Evolutionary conservation across 129 eudicot genomes (phyloP), one percentile per base, ranked within the genome.

Genomic region (Lactuca saligna): DNA sequence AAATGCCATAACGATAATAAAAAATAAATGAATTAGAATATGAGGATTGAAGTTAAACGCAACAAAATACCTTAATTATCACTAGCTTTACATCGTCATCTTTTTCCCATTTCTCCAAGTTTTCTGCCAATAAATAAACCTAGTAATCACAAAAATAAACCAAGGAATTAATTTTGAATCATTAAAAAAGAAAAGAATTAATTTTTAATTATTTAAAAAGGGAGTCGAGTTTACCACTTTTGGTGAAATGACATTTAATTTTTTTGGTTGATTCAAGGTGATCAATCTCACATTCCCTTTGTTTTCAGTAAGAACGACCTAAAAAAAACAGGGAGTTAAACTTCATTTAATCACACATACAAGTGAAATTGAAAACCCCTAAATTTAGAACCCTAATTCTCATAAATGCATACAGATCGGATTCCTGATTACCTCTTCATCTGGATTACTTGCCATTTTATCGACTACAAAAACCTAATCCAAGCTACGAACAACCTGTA

Each of bases 241-340:
- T 8, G 85, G 54, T 25, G 93, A 81, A 58, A 94, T 87, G 65
- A 90, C 93, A 69, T 94, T 94, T 66, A 94, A 75, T 59, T 87
- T 93, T 17, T 84, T 90, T 64, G 99, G 99, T 57, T 82, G 84
- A 79, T 94, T 94, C 75, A 94, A 84, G 57, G 99, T 94, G 72
- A 89, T 80, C 82, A 85, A 68, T 78, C 97, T 82, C 65, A 83
- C 97, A 67, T 71, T 75, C 60, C 84, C 87, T 15, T 66, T 80
- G 59, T 87, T 88, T 75, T 89, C 95, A 29, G 82, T 73, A 72
- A 93, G 80, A 78, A 93, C 85, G 68, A 89, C 92, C 99, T 93
- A 68, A 76, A 76, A 25, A 25, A 54, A 17, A n/a, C n/a, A n/a
- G 16, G 44, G 55, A 61, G 75, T 73, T 74, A 1, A 35, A 33